Evolutionary conservation across 192 early-diverging fungal genomes (phyloP), one percentile per base, ranked within the genome.

Genomic region (Helicostylum pulchrum): DNA sequence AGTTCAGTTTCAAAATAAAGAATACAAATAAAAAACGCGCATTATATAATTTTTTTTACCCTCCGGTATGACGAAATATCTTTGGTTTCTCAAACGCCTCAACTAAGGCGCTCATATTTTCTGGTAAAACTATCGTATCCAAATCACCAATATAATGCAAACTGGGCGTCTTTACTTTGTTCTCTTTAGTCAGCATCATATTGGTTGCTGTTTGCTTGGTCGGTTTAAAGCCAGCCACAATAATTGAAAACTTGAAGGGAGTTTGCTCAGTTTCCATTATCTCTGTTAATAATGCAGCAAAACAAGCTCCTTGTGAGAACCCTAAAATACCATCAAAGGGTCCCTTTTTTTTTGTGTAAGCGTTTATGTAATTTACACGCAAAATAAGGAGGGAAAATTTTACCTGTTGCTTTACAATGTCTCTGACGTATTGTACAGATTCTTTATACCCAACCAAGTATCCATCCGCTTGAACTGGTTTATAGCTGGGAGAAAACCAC

Each of bases 301-400:
- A 77, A 1, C 72, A 68, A 0, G 78, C 80, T 14, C 80, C 71
- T 20, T 82, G 80, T 36, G 77, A 79, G 54, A 82, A 82, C 12
- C 80, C 80, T 56, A 82, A 67, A 11, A 82, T 63, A 21, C 77
- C 80, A 51, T 82, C 80, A 63, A 82, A 82, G 10, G 80, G 80
- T 32, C 80, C 80, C 77, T 78, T 32, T 31, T 49, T 43, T 0
- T 23, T 17, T 48, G 14, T 15, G 17, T 48, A 48, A 48, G 46
- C 14, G 9, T 23, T 4, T 43, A 59, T 26, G 6, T 4, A 31
- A 14, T 12, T 11, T 26, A 23, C 20, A 23, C n/a, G n/a, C 42
- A 20, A 2, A 3, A 2, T 26, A 26, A 0, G 26, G 2, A 26
- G 2, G 2, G 2, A 26, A 5, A 0, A 12, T 53, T n/a, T n/a